Evolutionary conservation across 2,329 filamentous ascomycete species (phyloP), one percentile per base, ranked within the genome.

Genomic region (Cladosporium sphaerospermum): DNA sequence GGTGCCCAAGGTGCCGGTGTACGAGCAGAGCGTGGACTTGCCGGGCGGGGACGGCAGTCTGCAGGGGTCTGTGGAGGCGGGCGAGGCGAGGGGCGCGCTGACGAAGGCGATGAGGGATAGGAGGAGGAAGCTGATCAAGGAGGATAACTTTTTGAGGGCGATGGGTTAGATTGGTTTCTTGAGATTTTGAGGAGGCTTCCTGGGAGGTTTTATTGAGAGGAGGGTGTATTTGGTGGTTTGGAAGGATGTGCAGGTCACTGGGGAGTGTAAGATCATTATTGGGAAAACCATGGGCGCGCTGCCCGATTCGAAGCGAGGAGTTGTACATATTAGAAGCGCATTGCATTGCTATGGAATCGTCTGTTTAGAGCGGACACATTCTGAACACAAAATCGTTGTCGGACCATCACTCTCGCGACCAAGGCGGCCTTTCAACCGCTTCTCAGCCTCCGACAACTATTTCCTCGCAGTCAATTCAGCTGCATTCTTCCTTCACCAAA

Each of bases 131-230:
- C 81, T 78, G 71, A 93, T 93, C 66, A 92, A 91, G 81, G 88
- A 93, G 77, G 73, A 72, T 67, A 93, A 93, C 74, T 93, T 90
- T 78, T 80, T 93, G 72, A 88, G 86, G 79, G 81, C 83, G 41
- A 89, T 91, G 86, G 65, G 72, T 9, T 76, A 72, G 51, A 41
- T 3, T 33, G 14, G 44, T 36, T 14, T 23, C 37, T 14, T 34
- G 18, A 41, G 39, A 19, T 42, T 42, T 28, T 37, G 10, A 16
- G 28, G 13, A 23, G 32, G 18, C 4, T 39, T 13, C 2, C n/a
- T 16, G 16, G 3, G 16, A 3, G 16, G 16, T n/a, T 18, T 39
- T 13, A 10, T 10, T 8, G 36, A 4, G 34, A 9, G 9, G 34
- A 9, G 36, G 36, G 36, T 39, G n/a, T 9, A 8, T 39, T 36